Evolutionary conservation across 2,329 filamentous ascomycete genomes (phyloP), one percentile per base, ranked within the genome.

Genomic region (Chaetomiaceae sp.): DNA sequence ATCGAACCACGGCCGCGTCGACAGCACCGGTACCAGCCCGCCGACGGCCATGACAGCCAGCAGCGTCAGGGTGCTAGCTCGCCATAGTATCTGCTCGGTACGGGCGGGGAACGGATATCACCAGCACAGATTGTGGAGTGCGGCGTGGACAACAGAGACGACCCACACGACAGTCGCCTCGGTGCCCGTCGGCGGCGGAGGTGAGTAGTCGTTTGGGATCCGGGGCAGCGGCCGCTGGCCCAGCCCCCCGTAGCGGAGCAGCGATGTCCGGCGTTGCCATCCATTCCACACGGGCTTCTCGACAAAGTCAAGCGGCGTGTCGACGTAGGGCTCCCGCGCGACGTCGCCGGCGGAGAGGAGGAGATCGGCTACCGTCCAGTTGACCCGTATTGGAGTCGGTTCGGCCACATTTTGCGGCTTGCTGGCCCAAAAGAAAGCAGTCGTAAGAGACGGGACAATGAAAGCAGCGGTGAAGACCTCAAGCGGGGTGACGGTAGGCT

Each of bases 381-480:
- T n/a, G 3, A 50, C 42, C 8, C 11, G n/a, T 32, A 50, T 45
- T 10, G 39, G 20, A 9, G 37, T 49, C 1, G 47, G 47, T 15
- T 50, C 47, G 6, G 47, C 42, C 2, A 50, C 47, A 17, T 46
- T 46, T 17, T 50, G 47, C 6, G 47, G 42, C 14, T 50, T 46
- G 33, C 40, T 42, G 22, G 47, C 47, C 46, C 50, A 52, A 24
- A 49, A 49, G 26, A 37, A 52, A 7, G 42, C 38, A 2, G 50
- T 43, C 3, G 36, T 41, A 19, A 47, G 19, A 4, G 42, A 49
- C 8, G 46, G 43, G 15, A 50, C 27, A 17, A 50, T 37, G 38
- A 52, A 50, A 2, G 47, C 50, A 6, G 37, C 40, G 0, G 50
- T 50, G 30, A 52, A 50, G 14, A 52, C 33, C 26, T 52, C 50